Evolutionary conservation across 345 rosid species (phyloP), one percentile per base, ranked within the genome.

Genomic region (Leavenworthia alabamica): DNA sequence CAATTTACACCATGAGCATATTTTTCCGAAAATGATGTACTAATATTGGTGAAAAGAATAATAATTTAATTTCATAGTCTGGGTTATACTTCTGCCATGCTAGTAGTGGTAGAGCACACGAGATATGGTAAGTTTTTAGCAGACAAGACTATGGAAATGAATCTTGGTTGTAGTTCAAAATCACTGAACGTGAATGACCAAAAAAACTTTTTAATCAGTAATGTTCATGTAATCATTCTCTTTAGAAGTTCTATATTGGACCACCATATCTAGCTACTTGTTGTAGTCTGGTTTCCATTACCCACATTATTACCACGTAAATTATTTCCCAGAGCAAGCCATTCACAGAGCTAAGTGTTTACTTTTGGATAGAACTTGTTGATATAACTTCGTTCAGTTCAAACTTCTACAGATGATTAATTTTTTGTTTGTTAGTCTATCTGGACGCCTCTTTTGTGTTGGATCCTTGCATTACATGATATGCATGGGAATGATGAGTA

Each of bases 401-500:
- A 36, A 36, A 15, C 7, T 4, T 36, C 12, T 36, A 37, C 15
- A 37, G 44, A 40, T 14, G 20, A 40, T 40, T 39, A 15, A 0
- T 26, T 52, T 40, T 46, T 33, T 44, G 23, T 15, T 42, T 11
- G 37, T 29, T 53, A 19, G 42, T 31, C 22, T 61, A 47, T 23
- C 56, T 35, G 56, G 36, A 15, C 8, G 5, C 11, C 15, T 35
- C 27, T 43, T 62, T 11, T 15, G 48, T 48, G 52, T 32, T 48
- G 32, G 53, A 33, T 31, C 35, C 15, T 29, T 37, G 52, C 45
- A 54, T 56, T 56, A 8, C 45, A 40, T 48, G 39, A 28, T 50
- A 32, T 64, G 42, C 49, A 48, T 42, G 60, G 65, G 20, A 27
- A 24, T 64, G 55, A 66, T 46, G 60, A 37, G 8, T 59, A 15